Conservation (phyloP, 148 eudicot genomes). For the Euryodendron excelsum region DNA sequence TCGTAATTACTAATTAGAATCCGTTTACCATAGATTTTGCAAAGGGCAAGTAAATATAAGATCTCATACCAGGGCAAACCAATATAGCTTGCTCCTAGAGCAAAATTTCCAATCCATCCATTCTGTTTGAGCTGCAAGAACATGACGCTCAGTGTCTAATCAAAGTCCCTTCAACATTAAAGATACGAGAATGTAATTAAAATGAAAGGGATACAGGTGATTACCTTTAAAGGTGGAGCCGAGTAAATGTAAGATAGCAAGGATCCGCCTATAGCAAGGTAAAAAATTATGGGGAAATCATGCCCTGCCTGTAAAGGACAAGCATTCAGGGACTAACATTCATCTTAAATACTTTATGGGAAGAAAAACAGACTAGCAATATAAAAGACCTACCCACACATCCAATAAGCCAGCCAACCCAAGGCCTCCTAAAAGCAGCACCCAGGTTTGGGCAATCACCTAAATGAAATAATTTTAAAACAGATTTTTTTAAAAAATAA, state of each 20-base stretch:
- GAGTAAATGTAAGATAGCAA: constrained; percentile 90
- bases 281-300: constrained; percentile 65
- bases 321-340: constrained; percentile 9
- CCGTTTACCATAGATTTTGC: background rate
- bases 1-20: background rate
- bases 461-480: constrained; percentile 14
- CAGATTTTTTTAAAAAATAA: constrained; percentile 8
- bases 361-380: constrained; percentile 3
- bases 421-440: constrained; percentile 80
- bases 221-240: constrained; percentile 94
- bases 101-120: constrained; percentile 98
- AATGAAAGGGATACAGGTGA: constrained; percentile 7
- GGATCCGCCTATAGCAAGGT: constrained; percentile 91
- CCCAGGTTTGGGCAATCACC: constrained; percentile 98
- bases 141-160: constrained; percentile 1
- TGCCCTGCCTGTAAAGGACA: constrained; percentile 77
- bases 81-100: constrained; percentile 95
- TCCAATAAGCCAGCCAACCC: constrained; percentile 80
- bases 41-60: constrained; percentile 10
- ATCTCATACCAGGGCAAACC: constrained; percentile 79
- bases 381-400: constrained; percentile 71
- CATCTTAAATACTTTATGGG: background rate
- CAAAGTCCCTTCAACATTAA: background rate
- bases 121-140: constrained; percentile 89
- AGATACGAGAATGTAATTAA: background rate